Evolutionary conservation across 176 grass and related monocot genomes (phyloP).

Genomic region (Carex kokanica): DNA sequence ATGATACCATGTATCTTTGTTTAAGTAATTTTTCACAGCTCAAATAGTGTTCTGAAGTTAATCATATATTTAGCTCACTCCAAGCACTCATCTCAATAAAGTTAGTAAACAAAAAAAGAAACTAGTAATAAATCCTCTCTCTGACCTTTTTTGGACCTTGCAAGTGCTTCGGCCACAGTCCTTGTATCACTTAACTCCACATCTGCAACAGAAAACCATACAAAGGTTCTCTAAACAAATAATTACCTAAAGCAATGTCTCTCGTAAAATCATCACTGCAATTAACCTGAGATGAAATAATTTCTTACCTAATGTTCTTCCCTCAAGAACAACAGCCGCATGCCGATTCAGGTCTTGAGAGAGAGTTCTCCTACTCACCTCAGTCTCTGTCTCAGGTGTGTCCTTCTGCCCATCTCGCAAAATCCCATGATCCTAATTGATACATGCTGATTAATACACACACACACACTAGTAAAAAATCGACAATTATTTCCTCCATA

Average conservation of each 20-base stretch:
- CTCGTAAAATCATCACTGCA: not conserved
- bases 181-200: conserved; percentile 68
- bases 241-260: conserved; percentile 1
- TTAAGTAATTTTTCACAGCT: not conserved
- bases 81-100: not conserved
- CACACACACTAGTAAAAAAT: not conserved
- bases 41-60: not conserved
- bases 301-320: conserved; percentile 64
- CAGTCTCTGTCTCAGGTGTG: conserved; percentile 55
- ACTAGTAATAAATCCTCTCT: conserved; percentile 25
- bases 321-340: conserved; percentile 97
- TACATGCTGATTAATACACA: not conserved
- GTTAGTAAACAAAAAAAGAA: not conserved
- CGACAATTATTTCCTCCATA: not conserved
- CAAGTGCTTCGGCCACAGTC: conserved; percentile 84
- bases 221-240: conserved; percentile 27
- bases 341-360: conserved; percentile 93
- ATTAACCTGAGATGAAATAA: conserved; percentile 10
- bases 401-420: conserved; percentile 75
- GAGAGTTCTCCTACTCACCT: conserved; percentile 62
- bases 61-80: not conserved
- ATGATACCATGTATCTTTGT: not conserved
- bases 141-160: conserved; percentile 74
- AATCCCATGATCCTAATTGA: conserved; percentile 85
- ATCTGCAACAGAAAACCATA: conserved; percentile 44